Conservation (phyloP, 179 eudicot genomes). For the Silene coronaria region DNA sequence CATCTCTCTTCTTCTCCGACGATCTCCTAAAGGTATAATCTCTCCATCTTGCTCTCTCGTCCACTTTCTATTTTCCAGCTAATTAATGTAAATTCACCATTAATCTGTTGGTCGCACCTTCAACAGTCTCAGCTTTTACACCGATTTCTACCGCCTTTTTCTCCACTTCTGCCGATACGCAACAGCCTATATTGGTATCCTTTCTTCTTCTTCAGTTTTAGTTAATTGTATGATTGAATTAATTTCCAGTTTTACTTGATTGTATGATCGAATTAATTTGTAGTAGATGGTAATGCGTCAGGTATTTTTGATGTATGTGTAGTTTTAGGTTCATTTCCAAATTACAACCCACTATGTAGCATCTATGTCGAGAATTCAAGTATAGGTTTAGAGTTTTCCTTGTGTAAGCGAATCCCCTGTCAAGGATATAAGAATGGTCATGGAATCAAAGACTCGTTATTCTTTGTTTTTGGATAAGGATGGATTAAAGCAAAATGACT, state of each 20-base stretch:
- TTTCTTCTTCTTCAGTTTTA: not conserved
- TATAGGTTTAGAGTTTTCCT: too few species aligned
- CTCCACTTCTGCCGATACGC: slow-evolving; percentile 35
- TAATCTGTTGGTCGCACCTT: not conserved
- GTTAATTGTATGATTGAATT: not conserved
- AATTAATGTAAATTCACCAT: not conserved
- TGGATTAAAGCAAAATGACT: too few species aligned
- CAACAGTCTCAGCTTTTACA: slow-evolving; percentile 18
- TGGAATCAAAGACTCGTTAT: too few species aligned
- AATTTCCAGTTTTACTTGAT: slow-evolving; percentile 24
- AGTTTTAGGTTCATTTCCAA: too few species aligned
- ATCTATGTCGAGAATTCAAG: too few species aligned
- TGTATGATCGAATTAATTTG: not conserved
- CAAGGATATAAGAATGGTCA: too few species aligned
- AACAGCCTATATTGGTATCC: slow-evolving; percentile 55
- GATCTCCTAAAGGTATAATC: not conserved
- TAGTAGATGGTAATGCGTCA: too few species aligned
- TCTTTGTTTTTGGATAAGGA: too few species aligned
- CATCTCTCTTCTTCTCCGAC: not conserved
- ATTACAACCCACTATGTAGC: too few species aligned
- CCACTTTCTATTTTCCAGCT: not conserved
- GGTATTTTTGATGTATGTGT: too few species aligned
- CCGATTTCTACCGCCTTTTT: slow-evolving; percentile 34
- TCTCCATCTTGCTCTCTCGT: not conserved
- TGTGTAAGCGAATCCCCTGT: too few species aligned